A percentile compares a stretch with the other conserved stretches of the same genome.
These are phyloP conservation scores for Plantago elongata DNA, from an alignment of 257 asterid genomes.

Conservation along the genomic window DNA sequence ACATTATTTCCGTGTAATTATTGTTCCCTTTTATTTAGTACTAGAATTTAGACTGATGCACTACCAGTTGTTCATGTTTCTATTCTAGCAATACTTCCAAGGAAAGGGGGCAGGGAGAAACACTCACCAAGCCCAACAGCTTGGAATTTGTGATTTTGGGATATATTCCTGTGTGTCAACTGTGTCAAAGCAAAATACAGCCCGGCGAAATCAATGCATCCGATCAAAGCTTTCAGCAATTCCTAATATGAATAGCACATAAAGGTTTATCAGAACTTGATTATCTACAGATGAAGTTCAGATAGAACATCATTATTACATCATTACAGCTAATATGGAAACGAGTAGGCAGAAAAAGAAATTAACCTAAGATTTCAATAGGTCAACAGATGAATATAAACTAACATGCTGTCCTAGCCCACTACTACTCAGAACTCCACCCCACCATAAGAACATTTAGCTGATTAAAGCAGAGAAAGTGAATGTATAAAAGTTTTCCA, in stretches of 20 bases:
- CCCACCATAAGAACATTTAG: too few relatives aligned
- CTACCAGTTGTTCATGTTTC: too few relatives aligned
- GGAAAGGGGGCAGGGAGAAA: conserved; percentile 10
- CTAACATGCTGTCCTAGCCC: neutral
- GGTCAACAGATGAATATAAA: neutral
- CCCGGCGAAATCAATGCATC: conserved; percentile 95
- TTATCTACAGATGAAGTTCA: neutral
- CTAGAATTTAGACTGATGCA: too few relatives aligned
- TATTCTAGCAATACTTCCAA: neutral
- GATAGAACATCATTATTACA: conserved; percentile 4
- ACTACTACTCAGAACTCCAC: neutral
- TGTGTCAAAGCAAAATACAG: conserved; percentile 95
- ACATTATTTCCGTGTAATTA: too few relatives aligned
- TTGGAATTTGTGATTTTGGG: conserved; percentile 97
- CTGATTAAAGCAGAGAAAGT: too few relatives aligned
- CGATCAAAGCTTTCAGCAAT: conserved; percentile 82
- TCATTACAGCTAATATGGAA: neutral
- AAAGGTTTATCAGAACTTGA: conserved; percentile 5
- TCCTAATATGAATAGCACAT: conserved; percentile 47
- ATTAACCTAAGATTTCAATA: neutral
- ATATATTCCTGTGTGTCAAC: conserved; percentile 91
- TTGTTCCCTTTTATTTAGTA: too few relatives aligned
- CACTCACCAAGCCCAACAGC: conserved; percentile 97
- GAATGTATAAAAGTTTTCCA: too few relatives aligned
- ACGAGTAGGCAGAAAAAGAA: neutral